Base-by-base conservation (phyloP, 129 eudicot genomes). In the Tagetes patula region DNA sequence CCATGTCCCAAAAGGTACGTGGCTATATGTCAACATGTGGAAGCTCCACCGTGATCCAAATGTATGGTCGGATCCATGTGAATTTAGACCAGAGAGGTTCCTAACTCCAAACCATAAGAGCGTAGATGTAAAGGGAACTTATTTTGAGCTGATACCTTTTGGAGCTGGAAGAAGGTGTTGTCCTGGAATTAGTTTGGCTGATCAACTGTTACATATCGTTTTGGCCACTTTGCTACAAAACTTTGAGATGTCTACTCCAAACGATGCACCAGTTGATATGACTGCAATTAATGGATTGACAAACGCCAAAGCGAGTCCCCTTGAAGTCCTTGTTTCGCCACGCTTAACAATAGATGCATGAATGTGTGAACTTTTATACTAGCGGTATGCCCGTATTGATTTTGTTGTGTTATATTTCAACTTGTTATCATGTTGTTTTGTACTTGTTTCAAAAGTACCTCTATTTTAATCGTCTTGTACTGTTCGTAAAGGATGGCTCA, bases 171-270 rank as follows among this genome's bases (percentile, higher is more conserved):
- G 40, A 58, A 58, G 64, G 64, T 31, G 12, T 58, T 58, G 64
- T 32, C 64, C 64, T 9, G 64, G 64, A 58, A 58, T 58, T 58
- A 3, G 6, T 32, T 30, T 58, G 64, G 64, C 64, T 8, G 38
- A 3, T 58, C 40, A 58, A 58, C 8, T 58, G 64, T 2, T 58
- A 58, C 64, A 31, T 58, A 3, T 1, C n/a, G 64, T 58, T 34
- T 58, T 58, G 9, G 64, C 64, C 13, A 58, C 64, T 58, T 58
- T 58, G n/a, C 64, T 58, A 58, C 64, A 58, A 32, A 58, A 58
- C 39, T 58, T 58, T 32, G 40, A 58, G 14, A 58, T 58, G 1
- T 58, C 64, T 1, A 31, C 64, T 58, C 40, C 64, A 58, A 8
- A 32, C 32, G 64, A 9, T 58, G 64, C 13, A 32, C 40, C 40